These are phyloP conservation scores for Rosa rugosa DNA, from an alignment of 306 rosid genomes.

Conservation along the genomic window DNA sequence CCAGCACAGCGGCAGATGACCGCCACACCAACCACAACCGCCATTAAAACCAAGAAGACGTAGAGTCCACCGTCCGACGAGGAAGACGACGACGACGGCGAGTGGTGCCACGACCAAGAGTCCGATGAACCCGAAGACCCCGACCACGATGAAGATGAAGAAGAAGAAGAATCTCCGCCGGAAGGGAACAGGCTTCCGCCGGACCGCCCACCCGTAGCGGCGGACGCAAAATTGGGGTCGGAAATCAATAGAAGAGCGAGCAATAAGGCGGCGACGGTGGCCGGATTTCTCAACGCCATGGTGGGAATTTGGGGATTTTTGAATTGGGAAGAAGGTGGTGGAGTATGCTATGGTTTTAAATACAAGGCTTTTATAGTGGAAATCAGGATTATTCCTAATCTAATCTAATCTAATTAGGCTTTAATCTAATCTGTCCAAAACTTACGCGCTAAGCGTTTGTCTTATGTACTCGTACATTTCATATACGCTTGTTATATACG, in stretches of 20 bases:
- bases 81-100: too few species aligned
- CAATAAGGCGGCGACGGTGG: conserved; percentile 51
- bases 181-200: conserved; percentile 66
- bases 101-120: neutral
- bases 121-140: neutral
- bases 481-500: too few species aligned
- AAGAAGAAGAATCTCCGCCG: conserved; percentile 31
- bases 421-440: too few species aligned
- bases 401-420: too few species aligned
- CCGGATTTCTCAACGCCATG: conserved; percentile 61
- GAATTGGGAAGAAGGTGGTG: neutral
- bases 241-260: conserved; percentile 54
- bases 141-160: neutral
- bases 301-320: neutral
- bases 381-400: too few species aligned
- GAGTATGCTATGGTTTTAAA: neutral
- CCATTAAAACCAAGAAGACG: neutral
- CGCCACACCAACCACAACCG: neutral
- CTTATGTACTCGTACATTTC: too few species aligned
- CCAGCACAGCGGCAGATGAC: too few species aligned
- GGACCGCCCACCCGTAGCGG: conserved; percentile 84
- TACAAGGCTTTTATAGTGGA: neutral
- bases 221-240: conserved; percentile 46
- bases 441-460: too few species aligned
- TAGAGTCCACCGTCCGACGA: neutral